phyloP scores from a whole-genome alignment of 306 rosid genomes.

The Mucuna pruriens region DNA sequence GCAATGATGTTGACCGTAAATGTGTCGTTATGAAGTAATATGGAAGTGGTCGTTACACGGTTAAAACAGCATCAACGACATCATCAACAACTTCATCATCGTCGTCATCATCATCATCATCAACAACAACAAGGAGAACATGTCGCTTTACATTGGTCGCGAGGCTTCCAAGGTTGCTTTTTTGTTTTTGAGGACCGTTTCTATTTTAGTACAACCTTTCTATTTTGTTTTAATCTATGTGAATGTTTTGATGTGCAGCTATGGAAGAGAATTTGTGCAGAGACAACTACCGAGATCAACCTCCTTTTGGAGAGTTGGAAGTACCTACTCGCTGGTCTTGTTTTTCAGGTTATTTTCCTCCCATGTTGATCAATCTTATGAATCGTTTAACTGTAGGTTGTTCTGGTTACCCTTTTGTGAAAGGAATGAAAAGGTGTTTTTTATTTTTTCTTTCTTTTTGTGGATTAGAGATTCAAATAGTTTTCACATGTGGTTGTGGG shows the following conservation, averaged over 20 bases:
- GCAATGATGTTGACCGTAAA: conserved; percentile 63
- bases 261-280: conserved; percentile 73
- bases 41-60: conserved; percentile 69
- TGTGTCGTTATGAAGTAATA: conserved; percentile 73
- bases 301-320: conserved; percentile 88
- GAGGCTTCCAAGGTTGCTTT: conserved; percentile 85
- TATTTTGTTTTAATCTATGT: conserved; percentile 22
- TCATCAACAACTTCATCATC: background rate
- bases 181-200: conserved; percentile 10
- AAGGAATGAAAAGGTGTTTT: conserved; percentile 14
- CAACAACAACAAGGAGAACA: conserved; percentile 42
- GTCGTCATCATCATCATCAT: no score
- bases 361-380: conserved; percentile 25
- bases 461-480: conserved; percentile 21
- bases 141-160: conserved; percentile 94
- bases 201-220: background rate
- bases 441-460: conserved; percentile 15
- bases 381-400: background rate
- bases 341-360: conserved; percentile 70
- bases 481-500: conserved; percentile 42
- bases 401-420: conserved; percentile 31
- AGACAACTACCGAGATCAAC: conserved; percentile 71
- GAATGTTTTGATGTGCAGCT: conserved; percentile 58
- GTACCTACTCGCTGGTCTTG: conserved; percentile 78
- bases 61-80: conserved; percentile 29